Percentiles rank a stretch among this genome's conserved stretches.
Conservation (phyloP, 1,284 basidiomycete genomes). For the Puccinia sorghi region DNA sequence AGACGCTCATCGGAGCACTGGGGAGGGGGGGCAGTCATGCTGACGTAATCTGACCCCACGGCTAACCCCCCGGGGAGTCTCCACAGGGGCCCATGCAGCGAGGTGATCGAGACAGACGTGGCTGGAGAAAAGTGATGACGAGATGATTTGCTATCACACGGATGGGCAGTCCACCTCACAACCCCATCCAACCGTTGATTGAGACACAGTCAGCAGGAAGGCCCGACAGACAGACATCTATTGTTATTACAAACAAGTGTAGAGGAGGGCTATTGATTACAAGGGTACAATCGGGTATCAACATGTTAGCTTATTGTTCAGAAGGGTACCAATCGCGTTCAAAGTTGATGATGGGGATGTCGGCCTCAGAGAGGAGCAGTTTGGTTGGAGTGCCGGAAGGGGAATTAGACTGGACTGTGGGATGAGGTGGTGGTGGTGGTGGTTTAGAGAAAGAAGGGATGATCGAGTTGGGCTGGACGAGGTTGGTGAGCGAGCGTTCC, state of each 20-base stretch:
- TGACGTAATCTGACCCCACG: background rate
- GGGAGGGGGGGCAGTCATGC: background rate
- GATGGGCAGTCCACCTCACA: too few relatives aligned
- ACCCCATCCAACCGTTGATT: background rate
- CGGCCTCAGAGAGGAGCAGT: slow-evolving; percentile 9
- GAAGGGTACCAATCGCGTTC: slow-evolving; percentile 36
- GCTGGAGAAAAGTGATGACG: too few relatives aligned
- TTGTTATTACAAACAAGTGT: background rate
- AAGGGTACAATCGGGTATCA: background rate
- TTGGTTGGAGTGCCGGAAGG: background rate
- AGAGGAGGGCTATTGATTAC: background rate
- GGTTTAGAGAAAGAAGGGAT: background rate
- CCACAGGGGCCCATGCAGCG: too few relatives aligned
- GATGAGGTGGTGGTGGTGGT: background rate
- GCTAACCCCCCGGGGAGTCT: too few relatives aligned
- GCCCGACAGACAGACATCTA: background rate
- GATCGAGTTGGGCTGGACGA: slow-evolving; percentile 25
- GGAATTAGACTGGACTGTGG: background rate
- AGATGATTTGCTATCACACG: too few relatives aligned
- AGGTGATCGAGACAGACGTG: too few relatives aligned
- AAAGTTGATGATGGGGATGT: slow-evolving; percentile 44
- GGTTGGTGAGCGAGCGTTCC: slow-evolving; percentile 38
- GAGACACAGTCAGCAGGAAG: background rate
- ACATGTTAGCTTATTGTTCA: background rate
- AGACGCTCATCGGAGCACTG: too few relatives aligned